Evolutionary conservation across 768 basidiomycete species (phyloP).

Genomic region (Lentinula aciculospora): DNA sequence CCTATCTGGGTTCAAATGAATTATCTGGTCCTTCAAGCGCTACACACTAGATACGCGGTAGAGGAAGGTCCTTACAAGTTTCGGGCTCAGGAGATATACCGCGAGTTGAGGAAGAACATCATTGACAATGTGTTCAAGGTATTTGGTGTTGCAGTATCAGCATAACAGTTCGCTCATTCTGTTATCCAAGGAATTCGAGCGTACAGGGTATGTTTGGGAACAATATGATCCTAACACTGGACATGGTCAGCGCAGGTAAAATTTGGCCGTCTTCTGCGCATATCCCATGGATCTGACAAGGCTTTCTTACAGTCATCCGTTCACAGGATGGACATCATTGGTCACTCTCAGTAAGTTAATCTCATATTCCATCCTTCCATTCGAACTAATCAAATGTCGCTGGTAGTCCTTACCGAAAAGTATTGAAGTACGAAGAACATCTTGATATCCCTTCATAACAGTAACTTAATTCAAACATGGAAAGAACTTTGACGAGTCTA

Average conservation of each 20-base stretch:
- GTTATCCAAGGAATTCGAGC: slow-evolving; percentile 69
- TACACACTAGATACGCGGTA: slow-evolving; percentile 79
- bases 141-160: background rate
- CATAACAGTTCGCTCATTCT: background rate
- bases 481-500: background rate
- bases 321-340: slow-evolving; percentile 95
- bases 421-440: slow-evolving; percentile 38
- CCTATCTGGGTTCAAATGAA: slow-evolving; percentile 99
- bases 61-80: slow-evolving; percentile 78
- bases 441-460: background rate
- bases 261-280: slow-evolving; percentile 3
- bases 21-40: slow-evolving; percentile 75
- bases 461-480: background rate
- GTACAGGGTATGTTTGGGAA: slow-evolving; percentile 96
- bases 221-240: slow-evolving; percentile 87
- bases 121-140: slow-evolving; percentile 79
- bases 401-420: slow-evolving; percentile 61
- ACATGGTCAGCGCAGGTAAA: slow-evolving; percentile 51
- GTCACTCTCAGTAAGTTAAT: slow-evolving; percentile 73
- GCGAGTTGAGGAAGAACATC: slow-evolving; percentile 73
- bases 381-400: slow-evolving; percentile 7
- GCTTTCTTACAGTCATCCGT: slow-evolving; percentile 66
- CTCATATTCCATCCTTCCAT: background rate
- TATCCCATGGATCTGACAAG: slow-evolving; percentile 8
- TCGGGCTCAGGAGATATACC: slow-evolving; percentile 74